phyloP scores from a whole-genome alignment of 2,329 filamentous ascomycete genomes.

The Phaeomoniella chlamydospora region DNA sequence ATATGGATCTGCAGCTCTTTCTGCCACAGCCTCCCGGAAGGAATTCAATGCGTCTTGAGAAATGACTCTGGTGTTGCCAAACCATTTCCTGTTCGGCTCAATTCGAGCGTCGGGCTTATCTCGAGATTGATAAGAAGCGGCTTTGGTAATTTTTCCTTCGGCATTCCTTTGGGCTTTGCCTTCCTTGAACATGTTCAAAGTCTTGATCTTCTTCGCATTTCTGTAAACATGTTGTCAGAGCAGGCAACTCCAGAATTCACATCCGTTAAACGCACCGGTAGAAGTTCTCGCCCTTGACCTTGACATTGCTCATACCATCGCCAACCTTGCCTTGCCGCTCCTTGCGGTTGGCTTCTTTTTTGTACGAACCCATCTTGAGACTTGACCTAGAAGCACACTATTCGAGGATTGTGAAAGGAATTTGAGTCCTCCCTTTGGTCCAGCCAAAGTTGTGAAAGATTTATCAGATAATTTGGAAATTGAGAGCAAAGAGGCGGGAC shows the following conservation, averaged over 20 bases:
- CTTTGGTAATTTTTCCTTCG: constrained; percentile 68
- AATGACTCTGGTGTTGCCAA: constrained; percentile 83
- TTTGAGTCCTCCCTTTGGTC: no score
- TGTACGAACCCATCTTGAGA: constrained; percentile 69
- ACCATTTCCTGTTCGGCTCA: constrained; percentile 96
- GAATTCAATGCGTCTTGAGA: constrained; percentile 74
- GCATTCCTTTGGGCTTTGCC: constrained; percentile 72
- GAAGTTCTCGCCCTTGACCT: constrained; percentile 94
- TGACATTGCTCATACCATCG: constrained; percentile 85
- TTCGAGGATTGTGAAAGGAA: no score
- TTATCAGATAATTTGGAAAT: no score
- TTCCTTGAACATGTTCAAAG: constrained; percentile 80
- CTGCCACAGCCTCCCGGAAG: constrained; percentile 84
- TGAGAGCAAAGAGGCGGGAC: no score
- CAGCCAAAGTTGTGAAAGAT: no score
- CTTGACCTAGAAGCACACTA: no score
- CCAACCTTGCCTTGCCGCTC: constrained; percentile 70
- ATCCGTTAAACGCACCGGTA: constrained; percentile 57
- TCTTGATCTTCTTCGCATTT: constrained; percentile 74
- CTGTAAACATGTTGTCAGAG: constrained; percentile 16
- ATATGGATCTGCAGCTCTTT: constrained; percentile 81
- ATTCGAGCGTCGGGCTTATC: constrained; percentile 73
- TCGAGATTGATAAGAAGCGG: constrained; percentile 69
- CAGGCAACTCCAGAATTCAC: no score
- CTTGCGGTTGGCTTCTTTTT: constrained; percentile 78